Evolutionary conservation across 2,329 filamentous ascomycete species (phyloP), one percentile per base, ranked within the genome.

Genomic region (Arthroderma sp.): DNA sequence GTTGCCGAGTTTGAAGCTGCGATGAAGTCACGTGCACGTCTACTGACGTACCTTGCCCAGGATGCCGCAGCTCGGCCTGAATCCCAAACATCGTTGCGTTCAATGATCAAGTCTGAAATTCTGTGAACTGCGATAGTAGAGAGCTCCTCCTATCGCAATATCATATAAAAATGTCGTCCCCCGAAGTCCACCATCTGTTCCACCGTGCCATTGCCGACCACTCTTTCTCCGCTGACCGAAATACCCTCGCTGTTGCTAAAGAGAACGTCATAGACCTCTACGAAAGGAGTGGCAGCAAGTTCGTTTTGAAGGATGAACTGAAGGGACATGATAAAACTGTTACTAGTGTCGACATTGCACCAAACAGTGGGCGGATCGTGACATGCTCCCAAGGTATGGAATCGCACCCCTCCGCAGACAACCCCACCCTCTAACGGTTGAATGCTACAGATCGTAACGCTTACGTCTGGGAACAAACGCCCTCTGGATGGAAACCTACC

Each of bases 321-420:
- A 91, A 88, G 60, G 91, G 88, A 38, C 91, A 98, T 59, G 93
- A 98, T 65, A 98, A 98, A 72, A 88, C 81, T 1, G 85, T 98
- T 42, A 98, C 91, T 1, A 83, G 91, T 56, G 86, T 98, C 27
- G 91, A 98, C 59, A 94, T 98, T 68, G 89, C 91, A 1, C 85
- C 87, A 11, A 78, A 78, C 50, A 89, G 80, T 53, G 89, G 91
- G 46, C 85, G 86, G 60, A 98, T 98, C 57, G 91, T 98, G 32
- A 94, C 91, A 44, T 98, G 89, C 70, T 95, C 89, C 27, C 91
- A 98, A 71, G 87, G 86, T 89, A 55, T 44, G 68, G 56, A 43
- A 42, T 31, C 10, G 40, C 36, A 42, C 22, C 42, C 47, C 22
- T 36, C 33, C 39, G 32, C 38, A 40, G 37, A 40, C 33, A 45